phyloP scores from a whole-genome alignment of 257 asterid genomes.

The Scutellaria galericulata region DNA sequence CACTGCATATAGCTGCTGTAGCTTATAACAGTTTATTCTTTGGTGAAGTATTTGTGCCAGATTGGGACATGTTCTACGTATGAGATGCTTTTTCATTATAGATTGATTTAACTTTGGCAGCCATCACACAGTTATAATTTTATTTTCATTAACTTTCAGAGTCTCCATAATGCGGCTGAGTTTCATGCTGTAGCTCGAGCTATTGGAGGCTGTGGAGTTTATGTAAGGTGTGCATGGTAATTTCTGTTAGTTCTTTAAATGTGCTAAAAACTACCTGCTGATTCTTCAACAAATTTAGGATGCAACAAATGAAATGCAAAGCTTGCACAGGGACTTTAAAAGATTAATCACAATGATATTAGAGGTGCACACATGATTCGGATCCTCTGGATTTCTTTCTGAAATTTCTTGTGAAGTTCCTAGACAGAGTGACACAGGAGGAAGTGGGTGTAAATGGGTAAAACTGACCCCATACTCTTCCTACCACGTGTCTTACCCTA shows the following conservation, averaged over 20 bases:
- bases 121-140: not conserved
- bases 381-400: no score
- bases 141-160: conserved; percentile 43
- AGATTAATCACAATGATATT: no score
- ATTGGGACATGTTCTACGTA: conserved; percentile 78
- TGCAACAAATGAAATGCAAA: no score
- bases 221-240: conserved; percentile 51
- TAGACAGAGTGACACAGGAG: no score
- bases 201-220: conserved; percentile 63
- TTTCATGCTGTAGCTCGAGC: conserved; percentile 67
- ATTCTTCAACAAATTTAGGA: no score
- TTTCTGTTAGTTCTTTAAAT: not conserved
- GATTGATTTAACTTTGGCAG: conserved; percentile 7
- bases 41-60: conserved; percentile 63
- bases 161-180: conserved; percentile 58
- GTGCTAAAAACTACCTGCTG: not conserved
- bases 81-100: conserved; percentile 26
- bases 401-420: no score
- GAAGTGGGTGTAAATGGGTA: no score
- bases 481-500: no score
- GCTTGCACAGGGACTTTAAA: no score
- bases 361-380: no score
- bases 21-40: conserved; percentile 67
- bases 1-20: conserved; percentile 64
- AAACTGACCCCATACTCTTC: no score